A percentile compares a stretch with the other conserved stretches of the same genome.
These are phyloP conservation scores for Chloromonas sp. DNA, from an alignment of 163 green algal species.

Conservation along the genomic window DNA sequence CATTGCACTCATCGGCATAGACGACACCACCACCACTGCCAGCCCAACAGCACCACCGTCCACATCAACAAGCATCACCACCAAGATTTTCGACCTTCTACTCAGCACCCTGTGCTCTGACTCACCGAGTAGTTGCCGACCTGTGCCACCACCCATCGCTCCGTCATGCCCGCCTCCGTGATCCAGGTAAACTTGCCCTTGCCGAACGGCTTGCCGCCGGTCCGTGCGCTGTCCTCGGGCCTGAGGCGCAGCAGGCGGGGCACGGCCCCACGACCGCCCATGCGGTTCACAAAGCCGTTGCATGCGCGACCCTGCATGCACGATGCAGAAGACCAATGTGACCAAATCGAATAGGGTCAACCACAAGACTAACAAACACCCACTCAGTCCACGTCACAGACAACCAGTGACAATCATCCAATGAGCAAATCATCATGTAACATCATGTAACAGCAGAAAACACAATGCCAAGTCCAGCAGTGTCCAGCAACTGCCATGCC, in stretches of 20 bases:
- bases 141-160: conserved; percentile 80
- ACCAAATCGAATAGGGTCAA: conserved; percentile 8
- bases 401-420: no score
- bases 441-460: no score
- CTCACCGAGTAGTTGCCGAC: conserved; percentile 70
- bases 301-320: conserved; percentile 37
- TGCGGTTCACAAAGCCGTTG: conserved; percentile 74
- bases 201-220: conserved; percentile 26
- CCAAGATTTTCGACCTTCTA: no score
- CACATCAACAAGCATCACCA: no score
- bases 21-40: no score
- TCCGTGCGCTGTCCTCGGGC: conserved; percentile 61
- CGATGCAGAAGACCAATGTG: not conserved
- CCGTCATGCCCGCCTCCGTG: conserved; percentile 68
- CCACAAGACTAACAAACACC: no score
- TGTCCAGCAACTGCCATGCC: no score
- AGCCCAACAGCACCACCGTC: no score
- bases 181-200: conserved; percentile 84
- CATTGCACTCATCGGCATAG: no score
- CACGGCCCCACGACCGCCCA: conserved; percentile 61
- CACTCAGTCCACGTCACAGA: no score
- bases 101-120: not conserved
- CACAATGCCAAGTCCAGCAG: no score
- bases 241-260: conserved; percentile 85
- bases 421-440: no score